Evolutionary conservation across 352 stramenopile genomes (phyloP), one percentile per base, ranked within the genome.

Genomic region (Globisporangium nunn): DNA sequence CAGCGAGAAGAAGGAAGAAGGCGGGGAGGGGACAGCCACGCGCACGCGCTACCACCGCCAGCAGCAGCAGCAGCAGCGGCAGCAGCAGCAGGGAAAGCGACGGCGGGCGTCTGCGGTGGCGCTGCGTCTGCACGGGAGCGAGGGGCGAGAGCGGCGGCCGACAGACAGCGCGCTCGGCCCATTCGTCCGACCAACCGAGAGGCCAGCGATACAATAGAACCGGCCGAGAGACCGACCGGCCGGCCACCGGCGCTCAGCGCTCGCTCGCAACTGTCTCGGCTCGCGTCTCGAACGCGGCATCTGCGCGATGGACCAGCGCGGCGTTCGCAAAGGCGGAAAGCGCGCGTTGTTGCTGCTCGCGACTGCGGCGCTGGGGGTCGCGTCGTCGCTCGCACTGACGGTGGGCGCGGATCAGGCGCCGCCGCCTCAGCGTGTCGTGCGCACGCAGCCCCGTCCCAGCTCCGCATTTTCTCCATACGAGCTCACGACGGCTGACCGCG

Each of bases 381-480:
- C 23, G 18, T 45, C 37, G 23, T 43, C 39, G 12, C 8, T 43
- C 39, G 10, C 39, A 43, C 10, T 43, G 10, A 17, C 39, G 39
- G 10, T 43, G 41, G 18, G 17, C 15, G 41, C 17, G 41, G 44
- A 28, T 10, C 7, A 17, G 14, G 6, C 30, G 12, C 1, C 33
- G 2, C 8, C 49, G 14, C 2, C 35, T 28, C 50, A 51, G 31
- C 49, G 56, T 41, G 56, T 57, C 10, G 40, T 51, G n/a, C 49
- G 46, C 37, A 52, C 39, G 6, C 57, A 56, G 18, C 41, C 57
- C 33, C 33, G 33, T 37, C 10, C 33, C 33, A 37, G 33, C 5
- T 37, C 33, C 12, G 57, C 29, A 3, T 50, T 50, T 28, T 49
- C 17, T 30, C 56, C 33, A 31, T 58, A 54, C 28, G 51, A 52